Conservation (phyloP, 805 yeast genomes). For the Starmerella bombicola region DNA sequence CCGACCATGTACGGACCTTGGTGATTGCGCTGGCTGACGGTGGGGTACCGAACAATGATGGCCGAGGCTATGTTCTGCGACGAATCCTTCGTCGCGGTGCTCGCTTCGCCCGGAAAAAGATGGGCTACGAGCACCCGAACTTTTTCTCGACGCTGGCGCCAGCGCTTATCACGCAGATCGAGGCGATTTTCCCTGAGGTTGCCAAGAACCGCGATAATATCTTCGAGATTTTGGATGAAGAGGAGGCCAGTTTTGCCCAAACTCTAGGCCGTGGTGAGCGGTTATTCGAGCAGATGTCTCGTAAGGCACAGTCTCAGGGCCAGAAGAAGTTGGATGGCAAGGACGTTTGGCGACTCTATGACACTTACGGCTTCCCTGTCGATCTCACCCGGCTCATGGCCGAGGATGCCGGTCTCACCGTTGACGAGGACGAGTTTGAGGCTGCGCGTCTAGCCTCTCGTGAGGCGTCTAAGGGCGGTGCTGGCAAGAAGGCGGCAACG, state of each 20-base stretch:
- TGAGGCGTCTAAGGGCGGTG: conserved; percentile 73
- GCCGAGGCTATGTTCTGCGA: conserved; percentile 95
- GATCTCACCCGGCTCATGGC: conserved; percentile 98
- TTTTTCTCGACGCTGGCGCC: conserved; percentile 90
- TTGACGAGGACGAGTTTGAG: conserved; percentile 87
- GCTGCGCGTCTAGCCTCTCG: conserved; percentile 76
- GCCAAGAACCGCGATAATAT: conserved; percentile 56
- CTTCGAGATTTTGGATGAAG: conserved; percentile 87
- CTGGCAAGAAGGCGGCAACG: conserved; percentile 28
- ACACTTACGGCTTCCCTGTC: conserved; percentile 98
- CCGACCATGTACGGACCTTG: conserved; percentile 95
- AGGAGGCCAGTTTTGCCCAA: conserved; percentile 87
- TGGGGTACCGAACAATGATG: conserved; percentile 98
- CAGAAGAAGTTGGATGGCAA: conserved; percentile 73
- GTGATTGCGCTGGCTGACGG: conserved; percentile 96
- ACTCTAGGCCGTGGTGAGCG: conserved; percentile 97
- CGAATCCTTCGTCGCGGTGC: conserved; percentile 97
- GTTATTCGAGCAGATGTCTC: conserved; percentile 85
- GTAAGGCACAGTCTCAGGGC: conserved; percentile 61
- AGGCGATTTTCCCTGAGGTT: conserved; percentile 86
- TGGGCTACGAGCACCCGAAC: conserved; percentile 88
- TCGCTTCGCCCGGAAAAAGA: conserved; percentile 89
- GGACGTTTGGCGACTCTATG: conserved; percentile 97
- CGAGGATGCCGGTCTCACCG: conserved; percentile 86
- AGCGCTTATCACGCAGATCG: conserved; percentile 77